Evolutionary conservation across 768 basidiomycete species (phyloP).

Genomic region (Nevesoporus exiguus): DNA sequence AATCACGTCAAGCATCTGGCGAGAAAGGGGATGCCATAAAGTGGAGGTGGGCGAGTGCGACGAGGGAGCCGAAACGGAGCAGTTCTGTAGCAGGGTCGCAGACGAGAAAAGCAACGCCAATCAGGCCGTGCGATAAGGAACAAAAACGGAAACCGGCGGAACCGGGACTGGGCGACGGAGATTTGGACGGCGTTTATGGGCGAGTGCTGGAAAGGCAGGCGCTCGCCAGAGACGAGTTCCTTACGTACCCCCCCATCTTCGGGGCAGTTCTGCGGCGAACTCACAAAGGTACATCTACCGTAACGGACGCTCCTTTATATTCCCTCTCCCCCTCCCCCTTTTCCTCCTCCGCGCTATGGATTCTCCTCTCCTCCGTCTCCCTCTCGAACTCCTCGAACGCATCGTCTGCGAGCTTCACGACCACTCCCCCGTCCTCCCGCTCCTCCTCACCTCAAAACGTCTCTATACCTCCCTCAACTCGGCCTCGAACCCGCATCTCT

Average conservation of each 20-base stretch:
- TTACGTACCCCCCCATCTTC: background rate
- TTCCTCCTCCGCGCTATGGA: constrained; percentile 11
- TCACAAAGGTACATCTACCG: background rate
- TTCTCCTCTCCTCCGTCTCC: constrained; percentile 33
- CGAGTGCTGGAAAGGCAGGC: background rate
- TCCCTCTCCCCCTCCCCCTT: background rate
- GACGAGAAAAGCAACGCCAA: background rate
- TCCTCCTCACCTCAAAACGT: constrained; percentile 43
- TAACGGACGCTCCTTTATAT: background rate
- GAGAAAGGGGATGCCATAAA: too few relatives aligned
- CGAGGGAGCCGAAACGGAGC: background rate
- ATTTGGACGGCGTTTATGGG: background rate
- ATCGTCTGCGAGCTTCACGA: constrained; percentile 46
- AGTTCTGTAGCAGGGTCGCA: background rate
- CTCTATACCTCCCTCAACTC: constrained; percentile 37
- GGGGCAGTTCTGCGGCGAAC: background rate
- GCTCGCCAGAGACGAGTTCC: background rate
- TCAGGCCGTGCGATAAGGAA: background rate
- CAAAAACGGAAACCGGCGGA: background rate
- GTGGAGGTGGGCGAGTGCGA: background rate
- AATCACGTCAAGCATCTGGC: too few relatives aligned
- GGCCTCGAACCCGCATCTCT: constrained; percentile 36
- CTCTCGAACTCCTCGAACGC: constrained; percentile 44
- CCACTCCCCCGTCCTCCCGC: constrained; percentile 35
- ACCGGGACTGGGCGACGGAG: background rate